phyloP scores from a whole-genome alignment of 1,284 basidiomycete genomes.

The Lentinula novae-zelandiae region DNA sequence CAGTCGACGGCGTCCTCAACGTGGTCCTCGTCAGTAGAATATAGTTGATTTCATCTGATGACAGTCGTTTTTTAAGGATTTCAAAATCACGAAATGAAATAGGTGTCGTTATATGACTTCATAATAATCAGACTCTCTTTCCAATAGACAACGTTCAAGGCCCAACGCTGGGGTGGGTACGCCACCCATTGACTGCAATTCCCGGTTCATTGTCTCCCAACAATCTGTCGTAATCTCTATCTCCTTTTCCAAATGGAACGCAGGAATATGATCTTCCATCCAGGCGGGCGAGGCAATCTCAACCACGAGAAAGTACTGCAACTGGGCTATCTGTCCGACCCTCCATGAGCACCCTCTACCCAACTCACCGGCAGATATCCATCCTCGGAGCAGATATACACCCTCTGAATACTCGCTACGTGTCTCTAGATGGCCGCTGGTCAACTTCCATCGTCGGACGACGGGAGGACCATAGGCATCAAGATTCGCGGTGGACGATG shows the following conservation, averaged over 20 bases:
- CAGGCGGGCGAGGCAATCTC: neutral
- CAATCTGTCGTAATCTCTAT: constrained; percentile 40
- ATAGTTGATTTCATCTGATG: no score
- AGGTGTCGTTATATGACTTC: neutral
- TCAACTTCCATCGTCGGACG: constrained; percentile 4
- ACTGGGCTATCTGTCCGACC: constrained; percentile 2
- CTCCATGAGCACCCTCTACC: constrained; percentile 15
- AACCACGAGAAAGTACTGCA: neutral
- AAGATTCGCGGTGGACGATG: neutral
- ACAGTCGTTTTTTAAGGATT: no score
- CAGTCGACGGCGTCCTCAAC: no score
- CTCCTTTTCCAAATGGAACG: constrained; percentile 34
- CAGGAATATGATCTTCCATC: constrained; percentile 32
- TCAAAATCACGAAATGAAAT: neutral
- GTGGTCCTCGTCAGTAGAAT: no score
- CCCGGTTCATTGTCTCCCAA: constrained; percentile 37
- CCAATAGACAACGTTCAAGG: constrained; percentile 16
- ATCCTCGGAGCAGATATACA: constrained; percentile 13
- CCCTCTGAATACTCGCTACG: constrained; percentile 16
- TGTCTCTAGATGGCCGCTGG: constrained; percentile 8
- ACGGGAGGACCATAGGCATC: neutral
- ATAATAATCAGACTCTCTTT: neutral
- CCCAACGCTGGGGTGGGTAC: constrained; percentile 41
- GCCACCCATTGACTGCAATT: constrained; percentile 34
- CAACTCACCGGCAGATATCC: constrained; percentile 8